Base-by-base conservation (phyloP, 768 basidiomycete species). In the Pisolithus marmoratus region DNA sequence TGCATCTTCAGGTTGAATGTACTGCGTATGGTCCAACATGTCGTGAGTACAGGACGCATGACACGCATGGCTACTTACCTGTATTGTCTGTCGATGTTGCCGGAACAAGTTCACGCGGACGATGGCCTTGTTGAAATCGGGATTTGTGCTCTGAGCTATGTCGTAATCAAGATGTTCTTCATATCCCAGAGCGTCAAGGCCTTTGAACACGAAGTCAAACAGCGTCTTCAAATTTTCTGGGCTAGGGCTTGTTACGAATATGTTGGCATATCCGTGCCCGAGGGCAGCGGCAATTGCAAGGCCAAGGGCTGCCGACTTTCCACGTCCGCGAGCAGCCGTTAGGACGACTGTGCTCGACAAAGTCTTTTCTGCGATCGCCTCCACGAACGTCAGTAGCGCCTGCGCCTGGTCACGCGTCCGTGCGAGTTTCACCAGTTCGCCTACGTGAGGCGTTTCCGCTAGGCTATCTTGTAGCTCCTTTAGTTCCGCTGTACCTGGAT, bases 141-240 rank as follows among this genome's bases (percentile, higher is more conserved):
- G 85, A 65, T 91, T 91, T n/a, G 89, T 92, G 55, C 90, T 93
- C 68, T 95, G 92, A 34, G 87, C 82, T 54, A 98, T 92, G 62
- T 98, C 96, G 58, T 98, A 99, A 62, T 98, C 95, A 46, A 96
- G 76, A 70, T 97, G 95, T 65, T 98, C 96, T 69, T 98, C 94
- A 63, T 94, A 99, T 1, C 93, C 94, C 34, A 98, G 71, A 2
- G 80, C 87, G 64, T 98, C 95, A 73, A 99, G 73, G 1, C 95
- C 96, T 65, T 96, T 95, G 78, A 96, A 96, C 24, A 97, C 79
- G 66, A 99, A 98, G 53, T 97, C 93, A 62, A 97, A 99, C n/a
- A 98, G 66, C 0, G 95, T 98, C 73, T 89, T 94, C 72, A 99
- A 73, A 69, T 99, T 99, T 70, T 98, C 95, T 2, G 96, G 96